Evolutionary conservation across 108 stramenopile species (phyloP).

Genomic region (Skeletonema menzelii): DNA sequence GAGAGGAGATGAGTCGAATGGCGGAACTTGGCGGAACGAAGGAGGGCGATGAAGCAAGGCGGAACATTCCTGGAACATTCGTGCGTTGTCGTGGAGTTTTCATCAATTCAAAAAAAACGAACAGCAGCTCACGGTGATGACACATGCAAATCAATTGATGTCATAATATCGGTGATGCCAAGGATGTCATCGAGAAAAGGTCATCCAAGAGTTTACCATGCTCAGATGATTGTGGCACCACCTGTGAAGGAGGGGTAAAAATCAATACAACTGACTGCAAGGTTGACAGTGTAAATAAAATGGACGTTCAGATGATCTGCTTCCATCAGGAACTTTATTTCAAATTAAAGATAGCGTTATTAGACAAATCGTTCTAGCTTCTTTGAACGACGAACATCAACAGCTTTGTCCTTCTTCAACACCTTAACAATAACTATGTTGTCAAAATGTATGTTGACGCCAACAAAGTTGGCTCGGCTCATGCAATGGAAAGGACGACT

Average conservation of each 20-base stretch:
- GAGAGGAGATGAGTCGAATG: too few species aligned
- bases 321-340: not conserved
- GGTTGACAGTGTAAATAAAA: not conserved
- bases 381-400: not conserved
- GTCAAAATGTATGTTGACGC: conserved; percentile 23
- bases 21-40: too few species aligned
- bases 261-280: not conserved
- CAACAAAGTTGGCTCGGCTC: conserved; percentile 15
- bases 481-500: conserved; percentile 23
- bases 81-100: too few species aligned
- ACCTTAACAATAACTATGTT: conserved; percentile 12
- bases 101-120: too few species aligned
- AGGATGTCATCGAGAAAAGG: too few species aligned
- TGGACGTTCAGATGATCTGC: not conserved
- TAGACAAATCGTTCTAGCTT: not conserved
- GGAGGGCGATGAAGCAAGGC: too few species aligned
- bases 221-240: too few species aligned
- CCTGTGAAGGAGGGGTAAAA: not conserved
- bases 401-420: not conserved
- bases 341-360: not conserved
- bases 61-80: too few species aligned
- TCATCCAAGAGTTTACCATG: too few species aligned
- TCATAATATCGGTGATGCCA: too few species aligned
- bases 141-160: too few species aligned
- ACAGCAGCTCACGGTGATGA: too few species aligned